Conservation (phyloP, 164 flowering plant genomes). For the Cinnamomum chago region DNA sequence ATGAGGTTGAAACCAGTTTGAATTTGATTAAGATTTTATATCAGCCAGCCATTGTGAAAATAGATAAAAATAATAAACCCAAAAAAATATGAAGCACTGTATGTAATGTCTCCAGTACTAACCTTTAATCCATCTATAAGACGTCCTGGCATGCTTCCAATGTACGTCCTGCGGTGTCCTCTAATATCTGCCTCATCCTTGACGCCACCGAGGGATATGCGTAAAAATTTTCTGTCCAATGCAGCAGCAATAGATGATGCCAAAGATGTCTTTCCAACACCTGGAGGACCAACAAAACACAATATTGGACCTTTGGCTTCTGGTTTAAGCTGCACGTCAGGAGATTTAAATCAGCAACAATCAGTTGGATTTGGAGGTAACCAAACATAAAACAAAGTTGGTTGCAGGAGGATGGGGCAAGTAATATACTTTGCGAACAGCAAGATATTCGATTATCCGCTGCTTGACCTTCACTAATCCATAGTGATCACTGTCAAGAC, state of each 20-base stretch:
- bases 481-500: slow-evolving; percentile 92
- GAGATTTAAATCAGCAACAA: slow-evolving; percentile 7
- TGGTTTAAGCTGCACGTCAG: slow-evolving; percentile 81
- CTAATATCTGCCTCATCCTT: slow-evolving; percentile 99
- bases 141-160: slow-evolving; percentile 99
- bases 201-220: slow-evolving; percentile 98
- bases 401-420: neutral
- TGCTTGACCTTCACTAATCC: slow-evolving; percentile 95
- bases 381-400: neutral
- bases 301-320: slow-evolving; percentile 97
- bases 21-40: no score
- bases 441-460: slow-evolving; percentile 93
- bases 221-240: slow-evolving; percentile 84
- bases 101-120: neutral
- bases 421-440: slow-evolving; percentile 86
- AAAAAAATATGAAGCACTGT: neutral
- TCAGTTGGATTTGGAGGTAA: neutral
- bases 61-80: no score
- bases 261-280: slow-evolving; percentile 98
- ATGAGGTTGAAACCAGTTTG: neutral
- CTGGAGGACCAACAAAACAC: slow-evolving; percentile 99
- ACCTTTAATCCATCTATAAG: slow-evolving; percentile 99
- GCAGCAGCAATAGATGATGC: slow-evolving; percentile 99
- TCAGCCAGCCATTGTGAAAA: neutral
- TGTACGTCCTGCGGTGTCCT: slow-evolving; percentile 96